Evolutionary conservation across 345 rosid genomes (phyloP).

Genomic region (Camelina hispida): DNA sequence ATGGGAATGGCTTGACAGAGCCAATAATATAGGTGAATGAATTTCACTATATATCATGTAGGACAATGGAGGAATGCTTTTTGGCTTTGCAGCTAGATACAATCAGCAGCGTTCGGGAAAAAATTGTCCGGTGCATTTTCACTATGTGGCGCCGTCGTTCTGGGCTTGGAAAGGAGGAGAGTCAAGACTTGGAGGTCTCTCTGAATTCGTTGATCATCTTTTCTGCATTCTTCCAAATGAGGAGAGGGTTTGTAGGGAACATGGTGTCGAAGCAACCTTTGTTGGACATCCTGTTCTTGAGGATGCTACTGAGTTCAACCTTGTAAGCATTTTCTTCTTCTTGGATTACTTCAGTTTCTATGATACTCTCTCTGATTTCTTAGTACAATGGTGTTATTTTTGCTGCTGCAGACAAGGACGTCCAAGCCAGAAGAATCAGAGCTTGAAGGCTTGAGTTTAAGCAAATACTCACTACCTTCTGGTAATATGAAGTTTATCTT

Average conservation of each 20-base stretch:
- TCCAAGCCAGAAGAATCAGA: slow-evolving; percentile 49
- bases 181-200: slow-evolving; percentile 66
- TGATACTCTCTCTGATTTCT: not conserved
- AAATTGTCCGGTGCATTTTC: slow-evolving; percentile 63
- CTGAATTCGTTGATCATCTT: slow-evolving; percentile 80
- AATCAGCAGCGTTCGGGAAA: slow-evolving; percentile 39
- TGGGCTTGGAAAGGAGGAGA: slow-evolving; percentile 99
- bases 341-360: slow-evolving; percentile 20
- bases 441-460: slow-evolving; percentile 54
- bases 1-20: not conserved
- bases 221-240: slow-evolving; percentile 92
- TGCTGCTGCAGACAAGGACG: slow-evolving; percentile 51
- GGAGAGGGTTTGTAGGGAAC: slow-evolving; percentile 60
- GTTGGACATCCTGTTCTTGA: slow-evolving; percentile 92
- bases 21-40: not conserved
- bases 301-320: slow-evolving; percentile 62
- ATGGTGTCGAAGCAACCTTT: slow-evolving; percentile 78
- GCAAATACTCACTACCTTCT: slow-evolving; percentile 56
- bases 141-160: slow-evolving; percentile 93
- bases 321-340: slow-evolving; percentile 49
- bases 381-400: not conserved
- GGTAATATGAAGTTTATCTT: slow-evolving; percentile 52
- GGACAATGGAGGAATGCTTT: slow-evolving; percentile 56
- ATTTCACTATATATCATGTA: slow-evolving; percentile 37
- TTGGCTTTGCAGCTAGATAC: slow-evolving; percentile 80